Evolutionary conservation across 2,329 filamentous ascomycete genomes (phyloP), one percentile per base, ranked within the genome.

Genomic region (Claviceps maximensis): DNA sequence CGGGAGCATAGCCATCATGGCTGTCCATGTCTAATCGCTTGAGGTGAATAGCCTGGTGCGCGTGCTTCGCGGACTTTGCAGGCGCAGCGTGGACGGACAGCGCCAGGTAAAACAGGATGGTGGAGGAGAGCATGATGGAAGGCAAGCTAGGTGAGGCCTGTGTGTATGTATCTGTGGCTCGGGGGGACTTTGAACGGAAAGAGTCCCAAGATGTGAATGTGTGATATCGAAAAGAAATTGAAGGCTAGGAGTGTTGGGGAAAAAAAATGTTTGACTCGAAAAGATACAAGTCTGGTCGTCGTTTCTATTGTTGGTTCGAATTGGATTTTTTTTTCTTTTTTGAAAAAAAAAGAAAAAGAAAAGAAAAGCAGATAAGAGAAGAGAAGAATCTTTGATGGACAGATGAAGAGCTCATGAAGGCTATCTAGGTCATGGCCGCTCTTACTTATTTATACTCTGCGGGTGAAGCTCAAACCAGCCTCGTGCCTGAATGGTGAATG

Each of bases 51-150:
- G 48, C 31, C 15, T 47, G 47, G 33, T 49, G 48, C 13, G 38
- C n/a, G 44, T 55, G 53, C n/a, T 44, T 17, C 15, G 25, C 46
- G 27, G 12, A 12, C 19, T 33, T 48, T 21, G 42, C 46, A 25
- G 54, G 54, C 21, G 54, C 54, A 41, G 54, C 54, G n/a, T 51
- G 47, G 21, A 53, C 51, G 44, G 47, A 48, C 12, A 53, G 41
- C 7, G 48, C 47, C 6, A 53, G 36, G 29, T 42, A 49, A 38
- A 55, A 31, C 36, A 55, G 40, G 40, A 53, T 19, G 17, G 53
- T 38, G 51, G 44, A 49, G 44, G 51, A 53, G 13, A 50, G 44
- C 54, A 55, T 55, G 41, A 25, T 47, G 19, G 17, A 23, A 8
- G 17, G n/a, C 44, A 7, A 19, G 40, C 40, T 36, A n/a, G 12